phyloP scores from a whole-genome alignment of 2,329 filamentous ascomycete species.

The Epichloe hybrida region DNA sequence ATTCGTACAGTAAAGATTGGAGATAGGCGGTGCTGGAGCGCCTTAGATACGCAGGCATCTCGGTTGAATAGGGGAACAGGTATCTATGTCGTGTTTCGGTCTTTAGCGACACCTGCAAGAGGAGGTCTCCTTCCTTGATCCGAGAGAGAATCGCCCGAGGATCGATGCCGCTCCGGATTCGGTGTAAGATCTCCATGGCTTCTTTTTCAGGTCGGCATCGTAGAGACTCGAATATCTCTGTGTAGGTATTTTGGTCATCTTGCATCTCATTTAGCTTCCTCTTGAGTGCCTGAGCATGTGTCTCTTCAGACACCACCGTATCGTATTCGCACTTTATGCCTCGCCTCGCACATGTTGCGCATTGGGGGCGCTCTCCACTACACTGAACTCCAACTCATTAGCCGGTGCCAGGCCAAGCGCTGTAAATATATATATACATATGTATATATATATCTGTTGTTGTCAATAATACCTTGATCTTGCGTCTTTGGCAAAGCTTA shows the following conservation, averaged over 20 bases:
- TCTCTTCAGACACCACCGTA: conserved; percentile 9
- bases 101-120: conserved; percentile 23
- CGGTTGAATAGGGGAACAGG: conserved; percentile 20
- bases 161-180: conserved; percentile 22
- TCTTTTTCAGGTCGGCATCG: conserved; percentile 14
- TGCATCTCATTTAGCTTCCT: conserved; percentile 2
- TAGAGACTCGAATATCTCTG: conserved; percentile 11
- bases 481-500: too few species aligned
- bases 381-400: conserved; percentile 9
- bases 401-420: too few species aligned
- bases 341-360: conserved; percentile 10
- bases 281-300: conserved; percentile 9
- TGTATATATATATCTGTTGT: too few species aligned
- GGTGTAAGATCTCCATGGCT: conserved; percentile 19
- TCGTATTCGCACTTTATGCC: conserved; percentile 10
- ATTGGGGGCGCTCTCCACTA: conserved; percentile 13
- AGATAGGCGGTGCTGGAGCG: conserved; percentile 15
- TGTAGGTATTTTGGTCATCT: conserved; percentile 1
- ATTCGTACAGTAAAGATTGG: conserved; percentile 14
- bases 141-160: conserved; percentile 18
- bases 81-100: conserved; percentile 26
- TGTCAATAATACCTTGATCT: too few species aligned
- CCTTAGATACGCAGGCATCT: conserved; percentile 10
- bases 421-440: too few species aligned
- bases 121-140: conserved; percentile 21